Percentiles rank a stretch among this genome's conserved stretches.
Conservation (phyloP, 257 asterid genomes). For the Plectranthus barbatus region DNA sequence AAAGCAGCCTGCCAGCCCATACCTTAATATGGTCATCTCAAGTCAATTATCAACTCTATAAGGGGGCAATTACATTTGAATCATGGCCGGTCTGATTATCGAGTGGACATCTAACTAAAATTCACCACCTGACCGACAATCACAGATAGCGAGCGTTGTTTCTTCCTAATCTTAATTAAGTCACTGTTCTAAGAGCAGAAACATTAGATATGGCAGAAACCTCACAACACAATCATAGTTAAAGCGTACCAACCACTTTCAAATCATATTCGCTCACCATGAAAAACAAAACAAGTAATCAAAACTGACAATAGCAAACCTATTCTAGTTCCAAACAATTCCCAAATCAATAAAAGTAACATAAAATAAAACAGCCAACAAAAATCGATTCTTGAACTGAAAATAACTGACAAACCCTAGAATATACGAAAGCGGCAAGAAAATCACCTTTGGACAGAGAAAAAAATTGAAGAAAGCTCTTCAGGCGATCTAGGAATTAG, state of each 20-base stretch:
- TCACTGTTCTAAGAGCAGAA: neutral
- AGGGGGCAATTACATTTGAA: neutral
- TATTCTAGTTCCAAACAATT: neutral
- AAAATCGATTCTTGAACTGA: neutral
- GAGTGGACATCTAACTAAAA: neutral
- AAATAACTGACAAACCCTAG: conserved; percentile 27
- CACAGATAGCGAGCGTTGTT: neutral
- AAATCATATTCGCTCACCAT: neutral
- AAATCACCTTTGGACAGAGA: neutral
- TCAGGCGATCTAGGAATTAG: conserved; percentile 8
- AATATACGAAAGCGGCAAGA: neutral
- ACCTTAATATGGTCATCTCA: neutral
- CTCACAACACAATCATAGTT: neutral
- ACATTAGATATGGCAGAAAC: neutral
- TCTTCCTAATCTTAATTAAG: neutral
- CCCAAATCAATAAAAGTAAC: neutral
- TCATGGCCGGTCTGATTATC: neutral
- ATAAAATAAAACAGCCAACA: neutral
- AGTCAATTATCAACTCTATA: neutral
- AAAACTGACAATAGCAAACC: conserved; percentile 9
- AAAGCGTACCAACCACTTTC: conserved; percentile 2
- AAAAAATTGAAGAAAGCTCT: neutral
- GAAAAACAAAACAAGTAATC: neutral
- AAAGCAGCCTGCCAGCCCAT: neutral
- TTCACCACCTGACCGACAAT: neutral